Conservation (phyloP, 495 filamentous ascomycete genomes). For the Emericellopsis terricola region DNA sequence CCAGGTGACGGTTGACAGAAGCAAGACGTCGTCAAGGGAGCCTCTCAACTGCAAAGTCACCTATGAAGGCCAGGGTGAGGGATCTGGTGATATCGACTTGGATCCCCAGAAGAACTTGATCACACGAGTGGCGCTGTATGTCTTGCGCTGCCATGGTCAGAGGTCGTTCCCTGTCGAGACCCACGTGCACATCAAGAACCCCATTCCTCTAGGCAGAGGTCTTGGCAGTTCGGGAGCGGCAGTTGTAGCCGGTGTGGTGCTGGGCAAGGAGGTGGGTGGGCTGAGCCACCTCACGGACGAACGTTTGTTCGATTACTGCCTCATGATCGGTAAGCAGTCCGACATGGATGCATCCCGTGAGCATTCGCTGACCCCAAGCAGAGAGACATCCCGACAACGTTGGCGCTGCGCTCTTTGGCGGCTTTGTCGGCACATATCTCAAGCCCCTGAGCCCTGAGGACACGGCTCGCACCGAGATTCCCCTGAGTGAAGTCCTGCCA, state of each 20-base stretch:
- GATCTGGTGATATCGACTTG: conserved; percentile 52
- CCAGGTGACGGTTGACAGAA: conserved; percentile 46
- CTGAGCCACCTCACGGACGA: conserved; percentile 60
- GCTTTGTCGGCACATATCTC: conserved; percentile 91
- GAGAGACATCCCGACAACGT: conserved; percentile 97
- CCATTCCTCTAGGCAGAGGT: conserved; percentile 78
- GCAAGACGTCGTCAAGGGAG: conserved; percentile 28
- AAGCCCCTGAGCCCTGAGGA: conserved; percentile 78
- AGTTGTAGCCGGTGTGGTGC: conserved; percentile 80
- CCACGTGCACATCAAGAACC: conserved; percentile 82
- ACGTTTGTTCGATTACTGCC: conserved; percentile 78
- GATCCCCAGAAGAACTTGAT: conserved; percentile 73
- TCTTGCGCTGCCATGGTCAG: conserved; percentile 76
- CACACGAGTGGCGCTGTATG: conserved; percentile 79
- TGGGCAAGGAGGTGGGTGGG: conserved; percentile 76
- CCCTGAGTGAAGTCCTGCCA: conserved; percentile 83
- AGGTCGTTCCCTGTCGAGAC: conserved; percentile 67
- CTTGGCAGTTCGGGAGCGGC: conserved; percentile 86
- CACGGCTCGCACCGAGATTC: conserved; percentile 74
- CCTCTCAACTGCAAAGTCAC: conserved; percentile 76
- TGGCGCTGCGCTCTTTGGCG: conserved; percentile 82
- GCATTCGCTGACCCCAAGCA: too few relatives aligned
- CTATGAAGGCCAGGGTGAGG: conserved; percentile 71
- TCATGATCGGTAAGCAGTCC: conserved; percentile 58
- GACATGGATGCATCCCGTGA: not conserved